phyloP scores from a whole-genome alignment of 768 basidiomycete genomes.

The Leucocoprinus leucothites region DNA sequence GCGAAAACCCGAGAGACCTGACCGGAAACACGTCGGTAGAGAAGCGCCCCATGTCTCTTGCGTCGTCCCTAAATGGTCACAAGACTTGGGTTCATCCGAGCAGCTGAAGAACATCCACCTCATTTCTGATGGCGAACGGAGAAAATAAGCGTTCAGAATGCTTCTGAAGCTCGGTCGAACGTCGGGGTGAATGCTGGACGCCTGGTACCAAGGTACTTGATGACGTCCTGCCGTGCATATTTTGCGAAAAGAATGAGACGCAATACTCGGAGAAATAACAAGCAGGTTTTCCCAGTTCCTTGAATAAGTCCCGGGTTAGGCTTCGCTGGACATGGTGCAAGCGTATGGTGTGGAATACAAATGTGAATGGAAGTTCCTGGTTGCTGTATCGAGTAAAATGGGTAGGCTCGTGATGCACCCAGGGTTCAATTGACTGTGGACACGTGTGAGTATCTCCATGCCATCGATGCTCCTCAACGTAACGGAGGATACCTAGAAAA shows the following conservation, averaged over 20 bases:
- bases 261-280: slow-evolving; percentile 7
- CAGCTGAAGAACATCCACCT: slow-evolving; percentile 5
- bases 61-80: slow-evolving; percentile 21
- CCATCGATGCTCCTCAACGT: neutral
- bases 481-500: slow-evolving; percentile 1
- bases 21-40: slow-evolving; percentile 27
- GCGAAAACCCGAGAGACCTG: slow-evolving; percentile 30
- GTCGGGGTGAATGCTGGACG: neutral
- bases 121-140: neutral
- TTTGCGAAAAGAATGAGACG: neutral
- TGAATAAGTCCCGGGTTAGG: neutral
- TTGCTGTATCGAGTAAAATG: neutral
- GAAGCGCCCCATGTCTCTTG: slow-evolving; percentile 6
- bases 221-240: neutral
- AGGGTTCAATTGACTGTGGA: neutral
- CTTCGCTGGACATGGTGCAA: neutral
- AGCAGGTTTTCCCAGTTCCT: slow-evolving; percentile 3
- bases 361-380: too few species aligned
- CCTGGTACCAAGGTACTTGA: neutral
- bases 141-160: neutral
- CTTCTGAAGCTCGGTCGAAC: slow-evolving; percentile 4
- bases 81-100: slow-evolving; percentile 27
- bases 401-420: neutral
- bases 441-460: slow-evolving; percentile 8
- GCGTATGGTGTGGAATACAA: neutral